These are phyloP conservation scores for Wickerhamomyces subpelliculosus DNA, from an alignment of 805 yeast genomes.

Conservation along the genomic window DNA sequence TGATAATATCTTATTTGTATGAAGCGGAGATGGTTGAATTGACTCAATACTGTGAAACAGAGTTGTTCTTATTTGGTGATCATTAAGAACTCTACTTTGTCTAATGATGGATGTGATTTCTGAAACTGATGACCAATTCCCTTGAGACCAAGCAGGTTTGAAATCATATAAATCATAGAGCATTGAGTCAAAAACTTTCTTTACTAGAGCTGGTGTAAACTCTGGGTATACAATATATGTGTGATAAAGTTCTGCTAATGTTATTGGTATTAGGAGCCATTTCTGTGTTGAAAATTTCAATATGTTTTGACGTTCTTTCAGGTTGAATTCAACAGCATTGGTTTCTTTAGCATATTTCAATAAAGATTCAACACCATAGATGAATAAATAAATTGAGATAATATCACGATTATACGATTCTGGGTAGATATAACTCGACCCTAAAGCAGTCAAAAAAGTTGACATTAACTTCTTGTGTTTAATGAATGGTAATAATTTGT, in stretches of 20 bases:
- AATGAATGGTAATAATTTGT: background rate
- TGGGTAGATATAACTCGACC: background rate
- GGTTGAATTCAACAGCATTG: no score
- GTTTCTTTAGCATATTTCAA: no score
- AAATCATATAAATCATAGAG: constrained; percentile 9
- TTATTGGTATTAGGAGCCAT: constrained; percentile 13
- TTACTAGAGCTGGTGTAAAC: constrained; percentile 7
- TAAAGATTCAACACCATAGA: background rate
- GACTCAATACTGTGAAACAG: constrained; percentile 1
- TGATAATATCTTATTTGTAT: constrained; percentile 9
- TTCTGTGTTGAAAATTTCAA: background rate
- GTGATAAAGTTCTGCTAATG: constrained; percentile 11
- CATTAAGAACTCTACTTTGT: background rate
- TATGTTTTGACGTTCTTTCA: no score
- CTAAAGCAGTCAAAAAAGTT: background rate
- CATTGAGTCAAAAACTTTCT: constrained; percentile 2
- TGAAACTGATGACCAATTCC: constrained; percentile 6
- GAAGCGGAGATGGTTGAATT: constrained; percentile 10
- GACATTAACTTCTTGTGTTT: no score
- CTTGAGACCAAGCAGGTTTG: constrained; percentile 6
- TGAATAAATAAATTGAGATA: background rate
- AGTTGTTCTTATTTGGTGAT: background rate
- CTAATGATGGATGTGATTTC: background rate
- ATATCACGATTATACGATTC: background rate
- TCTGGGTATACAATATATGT: constrained; percentile 9